Evolutionary conservation across 805 yeast genomes (phyloP).

Genomic region (Saccharomyces cerevisiae): DNA sequence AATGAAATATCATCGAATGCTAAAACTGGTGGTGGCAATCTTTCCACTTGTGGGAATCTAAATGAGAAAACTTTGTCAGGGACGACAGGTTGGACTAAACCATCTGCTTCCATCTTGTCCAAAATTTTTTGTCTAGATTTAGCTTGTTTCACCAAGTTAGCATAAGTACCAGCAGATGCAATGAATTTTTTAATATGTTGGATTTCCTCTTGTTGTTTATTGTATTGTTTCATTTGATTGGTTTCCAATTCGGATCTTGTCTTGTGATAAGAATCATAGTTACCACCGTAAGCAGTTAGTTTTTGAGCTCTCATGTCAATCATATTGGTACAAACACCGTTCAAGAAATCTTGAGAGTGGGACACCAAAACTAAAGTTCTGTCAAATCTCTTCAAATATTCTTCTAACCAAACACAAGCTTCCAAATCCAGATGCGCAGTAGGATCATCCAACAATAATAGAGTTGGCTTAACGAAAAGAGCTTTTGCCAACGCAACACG

Average conservation of each 20-base stretch:
- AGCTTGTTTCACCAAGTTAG: slow-evolving; percentile 96
- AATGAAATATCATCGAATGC: slow-evolving; percentile 93
- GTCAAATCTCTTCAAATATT: slow-evolving; percentile 89
- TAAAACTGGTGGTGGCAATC: slow-evolving; percentile 96
- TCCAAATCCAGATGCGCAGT: slow-evolving; percentile 98
- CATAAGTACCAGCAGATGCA: slow-evolving; percentile 99
- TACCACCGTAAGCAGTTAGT: slow-evolving; percentile 84
- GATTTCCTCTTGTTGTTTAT: slow-evolving; percentile 97
- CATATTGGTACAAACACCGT: slow-evolving; percentile 98
- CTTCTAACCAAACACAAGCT: slow-evolving; percentile 99
- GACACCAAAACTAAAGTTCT: slow-evolving; percentile 89
- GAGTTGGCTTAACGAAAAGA: slow-evolving; percentile 92
- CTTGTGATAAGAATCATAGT: slow-evolving; percentile 93
- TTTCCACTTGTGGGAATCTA: slow-evolving; percentile 90
- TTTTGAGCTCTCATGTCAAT: slow-evolving; percentile 88
- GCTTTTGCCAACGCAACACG: slow-evolving; percentile 98
- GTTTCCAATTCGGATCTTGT: slow-evolving; percentile 90
- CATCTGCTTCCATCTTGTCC: slow-evolving; percentile 99
- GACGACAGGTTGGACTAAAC: slow-evolving; percentile 84
- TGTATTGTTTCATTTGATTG: slow-evolving; percentile 95
- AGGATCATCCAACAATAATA: slow-evolving; percentile 92
- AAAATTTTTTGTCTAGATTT: slow-evolving; percentile 98
- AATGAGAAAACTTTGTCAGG: slow-evolving; percentile 90
- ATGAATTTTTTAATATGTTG: slow-evolving; percentile 96
- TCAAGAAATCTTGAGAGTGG: slow-evolving; percentile 98